Evolutionary conservation across 306 rosid genomes (phyloP).

Genomic region (Lathyrus sativus): DNA sequence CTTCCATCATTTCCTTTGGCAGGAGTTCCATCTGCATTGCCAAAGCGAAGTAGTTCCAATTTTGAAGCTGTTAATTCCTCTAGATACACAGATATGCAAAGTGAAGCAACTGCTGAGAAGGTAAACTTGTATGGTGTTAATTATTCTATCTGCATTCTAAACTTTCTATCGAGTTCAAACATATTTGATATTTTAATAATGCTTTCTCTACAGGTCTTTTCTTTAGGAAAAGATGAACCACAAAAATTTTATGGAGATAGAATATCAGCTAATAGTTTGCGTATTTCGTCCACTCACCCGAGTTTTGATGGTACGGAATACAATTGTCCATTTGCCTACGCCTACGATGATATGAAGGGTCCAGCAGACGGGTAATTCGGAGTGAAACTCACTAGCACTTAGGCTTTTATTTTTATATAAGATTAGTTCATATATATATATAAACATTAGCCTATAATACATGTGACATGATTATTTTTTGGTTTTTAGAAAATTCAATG

Average conservation of each 20-base stretch:
- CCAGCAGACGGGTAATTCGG: constrained; percentile 75
- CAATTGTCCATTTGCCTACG: constrained; percentile 79
- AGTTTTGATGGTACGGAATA: constrained; percentile 69
- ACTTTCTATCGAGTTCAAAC: neutral
- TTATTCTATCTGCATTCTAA: no score
- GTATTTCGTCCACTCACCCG: no score
- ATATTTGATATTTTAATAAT: constrained; percentile 27
- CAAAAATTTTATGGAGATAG: constrained; percentile 56
- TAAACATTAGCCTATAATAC: no score
- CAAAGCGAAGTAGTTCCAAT: constrained; percentile 72
- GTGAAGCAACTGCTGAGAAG: constrained; percentile 62
- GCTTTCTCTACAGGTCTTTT: constrained; percentile 51
- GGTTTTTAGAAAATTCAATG: constrained; percentile 64
- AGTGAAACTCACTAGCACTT: constrained; percentile 30
- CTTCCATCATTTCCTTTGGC: constrained; percentile 59
- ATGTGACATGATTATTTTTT: no score
- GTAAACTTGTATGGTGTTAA: constrained; percentile 43
- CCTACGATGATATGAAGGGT: constrained; percentile 69
- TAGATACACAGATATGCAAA: no score
- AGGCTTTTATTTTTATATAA: constrained; percentile 17
- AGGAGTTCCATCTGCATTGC: constrained; percentile 52
- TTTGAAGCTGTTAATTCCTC: no score
- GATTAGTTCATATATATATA: neutral
- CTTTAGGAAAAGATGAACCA: constrained; percentile 61
- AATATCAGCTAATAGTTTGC: constrained; percentile 57